Evolutionary conservation across 2,329 filamentous ascomycete genomes (phyloP), one percentile per base, ranked within the genome.

Genomic region (Scedosporium apiospermum): DNA sequence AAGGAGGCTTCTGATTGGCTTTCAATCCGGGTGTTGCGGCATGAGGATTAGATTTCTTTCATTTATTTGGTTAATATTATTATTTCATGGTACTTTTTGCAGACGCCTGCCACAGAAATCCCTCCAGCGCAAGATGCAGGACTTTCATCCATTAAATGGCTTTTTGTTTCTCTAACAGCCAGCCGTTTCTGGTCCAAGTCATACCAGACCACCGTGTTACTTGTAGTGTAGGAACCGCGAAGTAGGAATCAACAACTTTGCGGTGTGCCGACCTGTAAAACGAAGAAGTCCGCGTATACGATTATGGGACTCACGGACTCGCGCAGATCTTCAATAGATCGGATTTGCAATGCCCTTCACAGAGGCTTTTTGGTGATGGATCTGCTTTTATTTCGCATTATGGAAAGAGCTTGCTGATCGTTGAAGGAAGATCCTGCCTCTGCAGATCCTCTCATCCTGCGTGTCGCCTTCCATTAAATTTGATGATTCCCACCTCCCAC

Each of bases 11-110:
- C 10, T 53, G 16, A 61, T 61, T 61, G 59, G 59, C 18, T 21
- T 16, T 18, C 7, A 18, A 4, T 5, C 59, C 59, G 59, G 59
- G 55, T 61, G 59, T 61, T 51, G 44, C 59, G 59, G 59, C 59
- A 61, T 27, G 58, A 21, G 12, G 44, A 53, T 21, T 21, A 23
- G 23, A 55, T 55, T 55, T 55, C 51, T 23, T 55, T 55, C 51
- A 55, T 55, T 55, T 55, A 49, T 23, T 55, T 18, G 59, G 23
- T 44, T 30, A 46, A 34, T 58, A 14, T 21, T 14, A 41, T 21
- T 58, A 58, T 61, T 38, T 21, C 16, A 61, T 55, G 59, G 59
- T 61, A 61, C 59, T 61, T 61, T 60, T 61, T 61, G 59, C 44
- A 23, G 18, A 55, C 59, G 30, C 18, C 7, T 18, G 44, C 21